These are phyloP conservation scores for Globisporangium barbulae DNA, from an alignment of 352 stramenopile species.

Conservation along the genomic window DNA sequence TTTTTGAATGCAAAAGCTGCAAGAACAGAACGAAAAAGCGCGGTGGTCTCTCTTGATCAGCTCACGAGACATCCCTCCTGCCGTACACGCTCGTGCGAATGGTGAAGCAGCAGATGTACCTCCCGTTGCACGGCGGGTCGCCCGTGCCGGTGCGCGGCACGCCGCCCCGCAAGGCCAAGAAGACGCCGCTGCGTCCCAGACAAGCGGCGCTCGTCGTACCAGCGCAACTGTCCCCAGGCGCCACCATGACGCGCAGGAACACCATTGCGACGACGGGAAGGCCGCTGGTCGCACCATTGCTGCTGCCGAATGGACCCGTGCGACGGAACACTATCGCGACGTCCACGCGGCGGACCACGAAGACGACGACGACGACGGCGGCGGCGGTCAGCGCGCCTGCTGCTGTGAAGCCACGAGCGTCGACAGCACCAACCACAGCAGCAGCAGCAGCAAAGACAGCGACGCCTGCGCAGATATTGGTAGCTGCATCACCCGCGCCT, in stretches of 20 bases:
- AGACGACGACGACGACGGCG: not conserved
- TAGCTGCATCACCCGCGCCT: not conserved
- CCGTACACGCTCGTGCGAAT: not conserved
- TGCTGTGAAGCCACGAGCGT: not conserved
- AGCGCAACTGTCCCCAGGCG: not conserved
- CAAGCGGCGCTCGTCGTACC: not conserved
- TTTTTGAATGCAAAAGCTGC: not conserved
- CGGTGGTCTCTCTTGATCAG: not conserved
- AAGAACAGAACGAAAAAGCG: not conserved
- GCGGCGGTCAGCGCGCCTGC: no score
- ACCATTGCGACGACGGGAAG: not conserved
- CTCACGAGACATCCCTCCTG: not conserved
- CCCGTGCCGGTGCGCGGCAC: slow-evolving; percentile 2
- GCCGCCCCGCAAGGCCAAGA: slow-evolving; percentile 5
- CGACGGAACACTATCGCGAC: not conserved
- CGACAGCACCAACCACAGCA: not conserved
- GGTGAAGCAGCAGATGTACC: slow-evolving; percentile 5
- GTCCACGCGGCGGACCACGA: not conserved
- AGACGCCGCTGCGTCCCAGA: not conserved
- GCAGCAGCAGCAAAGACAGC: not conserved
- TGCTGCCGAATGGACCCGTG: not conserved
- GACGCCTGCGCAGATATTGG: no score
- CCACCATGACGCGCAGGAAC: not conserved
- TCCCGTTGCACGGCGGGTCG: not conserved
- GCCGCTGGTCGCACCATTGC: not conserved